Evolutionary conservation across 805 yeast species (phyloP), one percentile per base, ranked within the genome.

Genomic region (Sugiyamaella lignohabitans): DNA sequence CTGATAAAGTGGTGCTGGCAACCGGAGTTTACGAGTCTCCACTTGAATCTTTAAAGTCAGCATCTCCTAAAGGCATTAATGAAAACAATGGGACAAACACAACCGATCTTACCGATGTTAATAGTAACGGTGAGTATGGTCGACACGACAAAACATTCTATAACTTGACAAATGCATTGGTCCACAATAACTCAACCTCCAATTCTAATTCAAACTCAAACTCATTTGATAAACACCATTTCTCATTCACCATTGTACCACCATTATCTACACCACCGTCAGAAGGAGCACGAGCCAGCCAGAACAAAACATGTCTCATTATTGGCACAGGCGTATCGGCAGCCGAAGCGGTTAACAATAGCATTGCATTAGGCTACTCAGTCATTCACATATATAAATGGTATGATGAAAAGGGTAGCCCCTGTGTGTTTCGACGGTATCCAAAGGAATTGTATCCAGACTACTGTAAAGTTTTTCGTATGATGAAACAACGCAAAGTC

Each of bases 301-400:
- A 35, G 20, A 8, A 8, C 38, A 10, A 35, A 16, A 40, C 53
- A 3, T 43, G 49, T 1, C 53, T 59, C 3, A 57, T 62, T 1
- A 39, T 63, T 14, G 67, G 67, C 1, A 55, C 66, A 2, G 67
- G 67, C 1, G 59, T 63, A 29, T 57, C 64, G 3, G 67, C 67
- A 1, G 67, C 67, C 2, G 67, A 63, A 22, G 61, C 62, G 3
- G 52, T 63, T n/a, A 40, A 53, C 10, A 47, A 46, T 3, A 42
- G 49, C 45, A 21, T 35, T 3, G 40, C 47, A 2, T 8, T 8
- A 27, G 40, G 45, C 18, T 37, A 37, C 14, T 18, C 40, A 5
- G 51, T 57, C 3, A 36, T 59, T 4, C 66, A 62, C 38, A 41
- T 62, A n/a, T 62, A 45, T 51, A 51, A 56, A 29, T 61, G 66